Evolutionary conservation across 2,329 filamentous ascomycete species (phyloP).

Genomic region (Zasmidium angulare): DNA sequence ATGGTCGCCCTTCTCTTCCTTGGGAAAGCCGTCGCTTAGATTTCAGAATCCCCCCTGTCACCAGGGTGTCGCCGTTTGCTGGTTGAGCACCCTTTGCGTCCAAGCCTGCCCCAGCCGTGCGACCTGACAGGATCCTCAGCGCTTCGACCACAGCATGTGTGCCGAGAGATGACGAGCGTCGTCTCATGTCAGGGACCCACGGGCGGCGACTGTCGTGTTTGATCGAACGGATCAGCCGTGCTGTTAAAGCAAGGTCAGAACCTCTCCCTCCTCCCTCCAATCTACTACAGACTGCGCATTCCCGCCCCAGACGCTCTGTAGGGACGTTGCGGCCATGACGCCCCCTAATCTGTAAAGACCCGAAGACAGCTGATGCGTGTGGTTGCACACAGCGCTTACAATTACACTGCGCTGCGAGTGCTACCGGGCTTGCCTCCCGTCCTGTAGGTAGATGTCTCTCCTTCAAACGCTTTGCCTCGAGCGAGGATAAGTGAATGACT

Average conservation of each 20-base stretch:
- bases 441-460: conserved; percentile 3
- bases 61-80: neutral
- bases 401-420: conserved; percentile 1
- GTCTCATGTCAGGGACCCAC: conserved; percentile 3
- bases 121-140: neutral
- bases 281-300: conserved; percentile 3
- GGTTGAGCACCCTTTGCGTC: neutral
- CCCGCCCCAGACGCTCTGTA: neutral
- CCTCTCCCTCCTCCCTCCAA: neutral
- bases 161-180: conserved; percentile 1
- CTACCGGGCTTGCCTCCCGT: neutral
- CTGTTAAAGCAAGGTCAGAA: conserved; percentile 5
- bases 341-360: neutral
- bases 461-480: conserved; percentile 6
- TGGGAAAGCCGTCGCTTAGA: too few species aligned
- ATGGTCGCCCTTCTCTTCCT: too few species aligned
- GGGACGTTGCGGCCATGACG: neutral
- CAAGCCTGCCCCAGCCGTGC: neutral
- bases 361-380: conserved; percentile 1
- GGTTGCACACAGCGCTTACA: conserved; percentile 4
- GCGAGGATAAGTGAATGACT: conserved; percentile 1
- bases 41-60: too few species aligned
- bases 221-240: neutral
- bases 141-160: conserved; percentile 1
- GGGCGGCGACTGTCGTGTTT: neutral